Evolutionary conservation across 2,329 filamentous ascomycete genomes (phyloP), one percentile per base, ranked within the genome.

Genomic region (Phyllosticta citrichinensis): DNA sequence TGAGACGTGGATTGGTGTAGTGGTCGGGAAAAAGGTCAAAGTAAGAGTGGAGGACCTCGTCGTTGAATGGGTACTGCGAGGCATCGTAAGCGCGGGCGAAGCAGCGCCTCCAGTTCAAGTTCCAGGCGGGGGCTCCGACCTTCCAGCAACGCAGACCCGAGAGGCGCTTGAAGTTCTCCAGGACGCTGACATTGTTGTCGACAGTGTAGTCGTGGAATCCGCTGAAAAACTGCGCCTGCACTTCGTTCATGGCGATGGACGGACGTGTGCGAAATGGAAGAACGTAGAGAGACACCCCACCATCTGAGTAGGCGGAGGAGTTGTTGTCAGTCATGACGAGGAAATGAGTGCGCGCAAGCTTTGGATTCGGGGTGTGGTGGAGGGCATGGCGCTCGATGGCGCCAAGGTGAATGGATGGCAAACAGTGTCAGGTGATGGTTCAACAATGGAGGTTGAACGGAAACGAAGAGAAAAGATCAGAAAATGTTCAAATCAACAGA

Each of bases 61-160:
- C 25, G 52, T 22, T 11, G 24, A 59, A 52, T 1, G 25, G 56
- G 25, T 52, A 33, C 3, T 58, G 20, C 6, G 22, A 14, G 2
- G 17, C 11, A 20, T 27, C 25, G 25, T 52, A 52, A 4, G 6
- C 9, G 17, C 52, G 30, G 20, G 55, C 58, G 47, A 68, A 70
- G 50, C 66, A 68, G 14, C 55, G 35, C 35, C 61, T 14, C 66
- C 67, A 68, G 35, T 63, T 54, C 12, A 12, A 3, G 12, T 62
- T 62, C 67, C 67, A 68, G 17, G 24, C 17, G 0, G 8, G 9
- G 2, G 52, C 47, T 24, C 22, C 50, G 19, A 55, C 24, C 3
- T 5, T 19, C 52, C 52, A 59, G 52, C 52, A 22, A 22, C 57
- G 57, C 33, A 50, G 10, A 52, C 30, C 10, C 8, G 57, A 20